Evolutionary conservation across 768 basidiomycete species (phyloP), one percentile per base, ranked within the genome.

Genomic region (Hebeloma cylindrosporum): DNA sequence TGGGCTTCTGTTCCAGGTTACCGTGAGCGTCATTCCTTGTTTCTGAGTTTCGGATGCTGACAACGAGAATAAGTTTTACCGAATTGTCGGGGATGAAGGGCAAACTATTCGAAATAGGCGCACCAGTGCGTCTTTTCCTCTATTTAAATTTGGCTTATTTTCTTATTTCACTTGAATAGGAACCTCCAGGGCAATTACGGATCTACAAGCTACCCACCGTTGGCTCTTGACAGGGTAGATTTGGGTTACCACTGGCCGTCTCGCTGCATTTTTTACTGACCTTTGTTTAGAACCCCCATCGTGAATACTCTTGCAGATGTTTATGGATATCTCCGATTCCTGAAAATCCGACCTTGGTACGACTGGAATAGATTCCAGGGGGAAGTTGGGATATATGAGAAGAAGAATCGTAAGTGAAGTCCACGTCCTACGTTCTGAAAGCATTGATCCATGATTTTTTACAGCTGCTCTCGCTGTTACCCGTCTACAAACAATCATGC

Each of bases 201-300:
- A 78, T 9, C 62, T 90, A 11, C 61, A 70, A 8, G 51, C 78
- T 0, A 69, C 56, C 13, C 75, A 80, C 57, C 72, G 83, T 28
- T 89, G 88, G 88, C 77, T 75, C 50, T 64, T 87, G 7, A 86
- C 83, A 18, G 82, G 80, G 73, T 77, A 57, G 14, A 68, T 60
- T 14, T 16, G 44, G 5, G 7, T 16, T 47, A 9, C 5, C 18
- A 4, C 10, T 16, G n/a, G n/a, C 43, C 14, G 5, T 31, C 28
- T 18, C 23, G 5, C 7, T 16, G 32, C 11, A 40, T 10, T 14
- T 23, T n/a, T 32, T 7, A 23, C 26, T 26, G 8, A 40, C 10
- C 9, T 17, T 38, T 23, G 42, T 42, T 26, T 41, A 77, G 80
- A 1, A 85, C 83, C 0, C 81, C 82, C 0, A 79, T 88, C 48